Base-by-base conservation (phyloP, 179 eudicot species). In the Spinacia oleracea region DNA sequence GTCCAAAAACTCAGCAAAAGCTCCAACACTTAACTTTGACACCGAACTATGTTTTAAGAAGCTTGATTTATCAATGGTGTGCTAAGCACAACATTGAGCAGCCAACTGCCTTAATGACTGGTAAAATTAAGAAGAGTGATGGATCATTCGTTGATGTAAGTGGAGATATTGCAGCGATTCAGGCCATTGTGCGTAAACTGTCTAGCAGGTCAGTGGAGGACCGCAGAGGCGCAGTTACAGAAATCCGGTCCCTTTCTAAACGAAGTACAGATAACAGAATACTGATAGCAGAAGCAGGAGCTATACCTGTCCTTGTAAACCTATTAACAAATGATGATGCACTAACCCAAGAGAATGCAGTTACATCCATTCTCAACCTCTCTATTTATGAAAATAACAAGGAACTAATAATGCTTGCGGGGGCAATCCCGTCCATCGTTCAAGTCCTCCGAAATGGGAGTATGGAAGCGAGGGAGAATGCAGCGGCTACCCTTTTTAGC, bases 401-500 rank as follows among this genome's bases (percentile, higher is more conserved):
- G 79, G 88, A 83, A 74, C 81, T 86, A 63, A 86, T 86, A 76
- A 86, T 86, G 88, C 86, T 83, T 6, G 86, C 85, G 15, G 85
- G 86, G 53, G 86, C 88, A 40, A 86, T 81, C 78, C 86, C 86
- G 55, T 86, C 86, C 56, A 86, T 86, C 71, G 86, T 86, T 12
- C 88, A 86, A 83, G 86, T 86, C 77, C 84, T 86, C 27, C 67
- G 88, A 34, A 86, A 81, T 5, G 88, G 88, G 50, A 81, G 75
- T 70, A 83, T 73, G 81, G 88, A 86, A 81, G 84, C 88, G 2
- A 63, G 83, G 78, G 88, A 86, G 59, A 86, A 86, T 69, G 80
- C 86, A 38, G 88, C 88, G 43, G 88, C 86, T 31, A 86, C 88
- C 77, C 88, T 86, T 79, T 86, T 86, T 81, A 86, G 88, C 73